Percentiles rank a stretch among this genome's conserved stretches.
phyloP scores from a whole-genome alignment of 139 green algal genomes.

The Mesotaenium endlicherianum region DNA sequence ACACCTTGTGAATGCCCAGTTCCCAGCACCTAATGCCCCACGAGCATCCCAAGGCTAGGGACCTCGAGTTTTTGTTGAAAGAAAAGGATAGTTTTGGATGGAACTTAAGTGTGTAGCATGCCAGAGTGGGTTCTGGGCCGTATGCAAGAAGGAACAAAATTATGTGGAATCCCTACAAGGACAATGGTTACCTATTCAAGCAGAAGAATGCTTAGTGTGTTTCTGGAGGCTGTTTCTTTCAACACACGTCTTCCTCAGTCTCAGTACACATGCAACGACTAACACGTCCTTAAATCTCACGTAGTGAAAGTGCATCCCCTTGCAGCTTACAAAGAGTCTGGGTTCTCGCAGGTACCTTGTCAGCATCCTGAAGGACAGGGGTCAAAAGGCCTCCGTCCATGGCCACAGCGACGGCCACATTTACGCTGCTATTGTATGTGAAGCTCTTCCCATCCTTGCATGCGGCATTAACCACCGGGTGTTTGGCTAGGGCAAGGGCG shows the following conservation, averaged over 20 bases:
- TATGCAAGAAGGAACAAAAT: neutral
- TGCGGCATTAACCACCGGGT: constrained; percentile 85
- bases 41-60: neutral
- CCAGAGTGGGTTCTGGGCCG: too few species aligned
- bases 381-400: constrained; percentile 98
- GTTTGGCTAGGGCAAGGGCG: constrained; percentile 81
- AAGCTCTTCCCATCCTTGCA: constrained; percentile 77
- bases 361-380: constrained; percentile 90
- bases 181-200: neutral
- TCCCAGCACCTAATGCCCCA: neutral
- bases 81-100: neutral
- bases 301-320: too few species aligned
- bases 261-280: too few species aligned
- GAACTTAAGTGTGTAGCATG: too few species aligned
- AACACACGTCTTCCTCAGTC: too few species aligned
- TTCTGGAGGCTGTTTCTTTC: neutral
- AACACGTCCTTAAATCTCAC: too few species aligned
- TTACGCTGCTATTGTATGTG: constrained; percentile 90
- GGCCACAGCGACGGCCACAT: constrained; percentile 91
- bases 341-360: too few species aligned
- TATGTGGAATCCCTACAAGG: neutral
- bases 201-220: neutral
- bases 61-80: neutral
- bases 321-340: too few species aligned
- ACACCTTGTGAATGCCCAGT: neutral